A percentile compares a stretch with the other conserved stretches of the same genome.
These are phyloP conservation scores for Durotheca rogersii DNA, from an alignment of 495 filamentous ascomycete species.

Conservation along the genomic window DNA sequence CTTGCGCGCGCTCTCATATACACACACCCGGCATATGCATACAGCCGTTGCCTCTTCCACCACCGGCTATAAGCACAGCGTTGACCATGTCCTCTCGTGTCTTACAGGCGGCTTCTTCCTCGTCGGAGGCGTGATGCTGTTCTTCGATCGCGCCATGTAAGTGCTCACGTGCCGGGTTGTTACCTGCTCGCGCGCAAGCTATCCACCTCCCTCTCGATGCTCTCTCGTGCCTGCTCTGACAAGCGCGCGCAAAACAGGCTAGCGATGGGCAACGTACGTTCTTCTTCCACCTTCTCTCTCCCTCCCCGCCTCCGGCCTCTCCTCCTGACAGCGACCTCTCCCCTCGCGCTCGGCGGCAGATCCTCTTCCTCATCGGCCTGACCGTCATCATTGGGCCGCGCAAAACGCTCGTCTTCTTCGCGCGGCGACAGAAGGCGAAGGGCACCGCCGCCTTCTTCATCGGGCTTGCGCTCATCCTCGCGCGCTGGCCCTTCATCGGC, in stretches of 20 bases:
- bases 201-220: no score
- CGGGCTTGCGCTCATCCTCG: conserved; percentile 82
- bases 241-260: conserved; percentile 52
- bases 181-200: conserved; percentile 15
- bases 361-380: conserved; percentile 95
- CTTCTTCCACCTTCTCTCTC: neutral
- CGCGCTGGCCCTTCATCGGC: conserved; percentile 85
- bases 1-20: neutral
- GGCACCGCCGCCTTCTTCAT: conserved; percentile 85
- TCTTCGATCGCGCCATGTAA: conserved; percentile 94
- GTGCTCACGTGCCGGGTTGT: conserved; percentile 72
- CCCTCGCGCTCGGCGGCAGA: conserved; percentile 49
- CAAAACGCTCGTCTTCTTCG: conserved; percentile 91
- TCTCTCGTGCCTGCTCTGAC: no score
- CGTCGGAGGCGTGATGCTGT: conserved; percentile 86
- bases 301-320: conserved; percentile 3
- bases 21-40: no score
- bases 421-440: conserved; percentile 85
- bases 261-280: conserved; percentile 81
- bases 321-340: no score
- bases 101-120: conserved; percentile 83
- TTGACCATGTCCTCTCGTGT: conserved; percentile 21
- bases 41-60: neutral
- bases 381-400: conserved; percentile 91
- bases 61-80: conserved; percentile 8